phyloP scores from a whole-genome alignment of 2,329 filamentous ascomycete species.

The Pyrenophora teres region DNA sequence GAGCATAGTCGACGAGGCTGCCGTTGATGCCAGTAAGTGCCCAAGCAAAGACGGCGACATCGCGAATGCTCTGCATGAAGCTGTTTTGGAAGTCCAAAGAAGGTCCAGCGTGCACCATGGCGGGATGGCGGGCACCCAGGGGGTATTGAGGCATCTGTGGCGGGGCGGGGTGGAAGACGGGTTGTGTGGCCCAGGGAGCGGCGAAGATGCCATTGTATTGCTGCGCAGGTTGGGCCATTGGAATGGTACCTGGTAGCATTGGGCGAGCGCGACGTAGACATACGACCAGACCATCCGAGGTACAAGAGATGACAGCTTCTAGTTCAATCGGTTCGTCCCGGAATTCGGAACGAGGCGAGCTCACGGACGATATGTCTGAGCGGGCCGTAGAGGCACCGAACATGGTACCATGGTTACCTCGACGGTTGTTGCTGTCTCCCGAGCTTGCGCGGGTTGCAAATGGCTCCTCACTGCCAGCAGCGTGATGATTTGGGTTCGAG shows the following conservation, averaged over 20 bases:
- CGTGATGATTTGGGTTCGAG: slow-evolving; percentile 22
- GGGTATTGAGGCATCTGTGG: slow-evolving; percentile 45
- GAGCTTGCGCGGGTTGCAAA: slow-evolving; percentile 50
- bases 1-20: slow-evolving; percentile 67
- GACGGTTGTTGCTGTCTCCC: slow-evolving; percentile 51
- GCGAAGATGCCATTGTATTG: slow-evolving; percentile 67
- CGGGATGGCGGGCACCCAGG: slow-evolving; percentile 42
- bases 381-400: slow-evolving; percentile 35
- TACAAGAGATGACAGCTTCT: slow-evolving; percentile 89
- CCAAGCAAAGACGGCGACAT: slow-evolving; percentile 89
- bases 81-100: slow-evolving; percentile 54
- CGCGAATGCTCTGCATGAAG: slow-evolving; percentile 79
- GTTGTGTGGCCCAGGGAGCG: slow-evolving; percentile 76
- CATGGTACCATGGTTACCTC: slow-evolving; percentile 39
- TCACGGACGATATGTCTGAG: slow-evolving; percentile 37
- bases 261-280: slow-evolving; percentile 76
- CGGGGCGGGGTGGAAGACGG: slow-evolving; percentile 57
- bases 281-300: slow-evolving; percentile 84
- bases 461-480: slow-evolving; percentile 24
- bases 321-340: slow-evolving; percentile 65
- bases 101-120: slow-evolving; percentile 56
- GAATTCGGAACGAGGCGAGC: slow-evolving; percentile 31
- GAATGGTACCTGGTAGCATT: slow-evolving; percentile 59
- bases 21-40: slow-evolving; percentile 80
- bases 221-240: slow-evolving; percentile 26